phyloP scores from a whole-genome alignment of 495 filamentous ascomycete species.

The Penicillium fimorum region DNA sequence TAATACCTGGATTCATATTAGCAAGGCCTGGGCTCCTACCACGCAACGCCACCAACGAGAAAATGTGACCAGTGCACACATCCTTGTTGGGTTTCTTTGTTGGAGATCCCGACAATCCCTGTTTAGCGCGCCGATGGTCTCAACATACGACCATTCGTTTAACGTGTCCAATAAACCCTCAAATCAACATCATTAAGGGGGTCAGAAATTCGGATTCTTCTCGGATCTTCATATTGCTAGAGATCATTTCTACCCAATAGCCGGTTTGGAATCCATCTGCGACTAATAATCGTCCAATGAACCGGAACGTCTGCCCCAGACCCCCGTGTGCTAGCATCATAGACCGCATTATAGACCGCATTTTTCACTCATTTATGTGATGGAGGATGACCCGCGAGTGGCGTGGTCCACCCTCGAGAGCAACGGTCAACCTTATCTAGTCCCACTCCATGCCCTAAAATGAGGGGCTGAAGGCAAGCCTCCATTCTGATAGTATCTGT shows the following conservation, averaged over 20 bases:
- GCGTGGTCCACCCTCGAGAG: not conserved
- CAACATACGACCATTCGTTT: not conserved
- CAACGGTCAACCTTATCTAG: constrained; percentile 5
- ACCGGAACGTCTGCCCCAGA: not conserved
- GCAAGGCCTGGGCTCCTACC: not conserved
- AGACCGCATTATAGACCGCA: not conserved
- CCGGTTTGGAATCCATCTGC: no score
- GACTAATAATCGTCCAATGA: not conserved
- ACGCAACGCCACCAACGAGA: constrained; percentile 6
- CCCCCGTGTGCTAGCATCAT: constrained; percentile 2
- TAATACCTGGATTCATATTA: not conserved
- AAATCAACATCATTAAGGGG: constrained; percentile 1
- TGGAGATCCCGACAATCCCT: constrained; percentile 16
- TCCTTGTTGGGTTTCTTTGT: constrained; percentile 16
- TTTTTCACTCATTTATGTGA: not conserved
- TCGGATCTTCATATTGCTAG: not conserved
- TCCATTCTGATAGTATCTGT: not conserved
- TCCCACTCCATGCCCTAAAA: not conserved
- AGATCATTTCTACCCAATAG: not conserved
- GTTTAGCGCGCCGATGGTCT: constrained; percentile 19
- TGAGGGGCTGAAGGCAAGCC: constrained; percentile 1
- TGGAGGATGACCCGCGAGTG: not conserved
- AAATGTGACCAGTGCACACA: constrained; percentile 3
- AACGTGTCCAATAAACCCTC: not conserved
- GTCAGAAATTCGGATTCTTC: not conserved